phyloP scores from a whole-genome alignment of 2,329 filamentous ascomycete species.

The Aaosphaeria pasadenensis region DNA sequence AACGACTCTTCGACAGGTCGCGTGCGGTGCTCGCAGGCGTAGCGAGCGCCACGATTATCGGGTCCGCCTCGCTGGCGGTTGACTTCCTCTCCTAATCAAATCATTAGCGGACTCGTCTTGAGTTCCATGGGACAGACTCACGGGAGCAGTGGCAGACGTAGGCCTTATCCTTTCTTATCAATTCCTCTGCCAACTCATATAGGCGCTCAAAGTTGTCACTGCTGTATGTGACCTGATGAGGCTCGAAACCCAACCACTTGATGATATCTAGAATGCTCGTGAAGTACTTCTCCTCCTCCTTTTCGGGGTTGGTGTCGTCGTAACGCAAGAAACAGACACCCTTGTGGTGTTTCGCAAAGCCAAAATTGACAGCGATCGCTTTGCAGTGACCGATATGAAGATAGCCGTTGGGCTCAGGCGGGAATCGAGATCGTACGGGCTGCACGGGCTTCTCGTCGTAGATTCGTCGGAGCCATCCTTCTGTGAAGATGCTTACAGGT shows the following conservation, averaged over 20 bases:
- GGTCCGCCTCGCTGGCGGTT: constrained; percentile 83
- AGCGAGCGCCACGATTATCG: constrained; percentile 65
- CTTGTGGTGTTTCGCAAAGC: constrained; percentile 81
- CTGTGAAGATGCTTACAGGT: constrained; percentile 43
- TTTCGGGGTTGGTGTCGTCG: constrained; percentile 94
- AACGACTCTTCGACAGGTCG: constrained; percentile 74
- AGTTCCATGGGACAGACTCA: constrained; percentile 20
- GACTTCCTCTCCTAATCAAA: constrained; percentile 65
- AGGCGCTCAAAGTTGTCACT: constrained; percentile 87
- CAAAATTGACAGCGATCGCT: constrained; percentile 94
- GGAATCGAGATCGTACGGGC: constrained; percentile 49
- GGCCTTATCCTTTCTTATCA: constrained; percentile 67
- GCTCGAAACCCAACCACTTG: constrained; percentile 81
- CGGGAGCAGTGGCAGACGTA: constrained; percentile 85
- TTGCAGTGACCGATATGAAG: constrained; percentile 93
- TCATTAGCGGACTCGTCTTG: neutral
- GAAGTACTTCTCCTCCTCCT: constrained; percentile 88
- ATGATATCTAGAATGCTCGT: constrained; percentile 86
- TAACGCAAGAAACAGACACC: constrained; percentile 76
- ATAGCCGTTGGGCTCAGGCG: constrained; percentile 77
- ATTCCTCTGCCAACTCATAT: constrained; percentile 83
- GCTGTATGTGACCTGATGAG: constrained; percentile 76
- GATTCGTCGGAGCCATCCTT: constrained; percentile 50
- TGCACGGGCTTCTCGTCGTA: constrained; percentile 49
- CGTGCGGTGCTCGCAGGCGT: constrained; percentile 76